phyloP scores from a whole-genome alignment of 2,329 filamentous ascomycete species.

The Ophiostoma sp. region DNA sequence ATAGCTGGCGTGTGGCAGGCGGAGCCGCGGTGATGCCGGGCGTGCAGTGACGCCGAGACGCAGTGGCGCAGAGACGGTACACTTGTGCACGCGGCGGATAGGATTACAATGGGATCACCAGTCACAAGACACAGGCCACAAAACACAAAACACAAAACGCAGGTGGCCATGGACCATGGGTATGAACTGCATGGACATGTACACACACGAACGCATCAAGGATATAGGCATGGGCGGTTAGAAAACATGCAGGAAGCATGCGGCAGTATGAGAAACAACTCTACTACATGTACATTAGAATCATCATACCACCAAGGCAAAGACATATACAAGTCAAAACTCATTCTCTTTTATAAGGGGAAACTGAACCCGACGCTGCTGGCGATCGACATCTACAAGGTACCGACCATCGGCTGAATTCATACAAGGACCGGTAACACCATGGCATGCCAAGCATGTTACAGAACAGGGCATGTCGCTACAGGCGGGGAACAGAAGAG shows the following conservation, averaged over 20 bases:
- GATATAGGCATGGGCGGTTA: neutral
- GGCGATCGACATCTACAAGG: neutral
- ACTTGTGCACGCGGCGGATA: neutral
- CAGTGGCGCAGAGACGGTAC: neutral
- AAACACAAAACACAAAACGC: neutral
- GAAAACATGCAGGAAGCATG: neutral
- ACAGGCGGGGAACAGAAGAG: neutral
- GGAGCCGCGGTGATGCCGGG: neutral
- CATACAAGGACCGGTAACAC: neutral
- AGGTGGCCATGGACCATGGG: conserved; percentile 4
- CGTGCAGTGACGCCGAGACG: conserved; percentile 1
- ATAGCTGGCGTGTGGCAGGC: neutral
- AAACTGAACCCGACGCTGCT: neutral
- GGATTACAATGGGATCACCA: neutral
- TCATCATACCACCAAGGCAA: neutral
- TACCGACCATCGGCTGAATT: neutral
- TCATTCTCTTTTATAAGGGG: neutral
- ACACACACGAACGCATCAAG: neutral
- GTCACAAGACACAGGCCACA: too few relatives aligned
- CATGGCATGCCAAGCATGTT: neutral
- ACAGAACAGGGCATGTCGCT: neutral
- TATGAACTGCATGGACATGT: neutral
- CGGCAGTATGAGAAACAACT: neutral
- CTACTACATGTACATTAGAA: conserved; percentile 3
- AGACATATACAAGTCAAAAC: neutral